Conservation (phyloP, 1,139 yeast species). For the Arxiozyma heterogenica region DNA sequence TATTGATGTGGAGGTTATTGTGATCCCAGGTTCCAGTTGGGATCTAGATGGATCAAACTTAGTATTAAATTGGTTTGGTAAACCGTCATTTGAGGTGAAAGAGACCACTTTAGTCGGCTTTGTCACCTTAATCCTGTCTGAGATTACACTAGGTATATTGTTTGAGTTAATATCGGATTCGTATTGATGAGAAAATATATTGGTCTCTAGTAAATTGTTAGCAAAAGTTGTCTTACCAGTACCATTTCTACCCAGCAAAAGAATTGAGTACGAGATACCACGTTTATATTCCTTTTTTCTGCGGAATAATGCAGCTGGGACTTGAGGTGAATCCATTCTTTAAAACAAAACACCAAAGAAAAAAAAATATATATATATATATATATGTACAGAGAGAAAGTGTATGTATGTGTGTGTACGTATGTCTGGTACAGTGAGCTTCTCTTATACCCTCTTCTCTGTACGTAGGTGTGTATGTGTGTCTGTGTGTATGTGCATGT, state of each 20-base stretch:
- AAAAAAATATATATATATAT: too few species aligned
- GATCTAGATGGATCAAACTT: slow-evolving; percentile 34
- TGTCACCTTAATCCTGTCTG: slow-evolving; percentile 26
- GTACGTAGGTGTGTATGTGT: too few species aligned
- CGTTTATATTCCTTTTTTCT: slow-evolving; percentile 67
- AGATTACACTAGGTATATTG: neutral
- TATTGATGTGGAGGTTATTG: slow-evolving; percentile 58
- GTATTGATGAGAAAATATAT: slow-evolving; percentile 51
- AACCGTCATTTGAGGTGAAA: slow-evolving; percentile 30
- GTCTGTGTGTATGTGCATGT: too few species aligned
- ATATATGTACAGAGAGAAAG: too few species aligned
- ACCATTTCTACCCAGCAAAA: slow-evolving; percentile 72
- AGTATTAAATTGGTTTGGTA: slow-evolving; percentile 23
- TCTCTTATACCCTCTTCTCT: too few species aligned
- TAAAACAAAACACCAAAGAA: neutral
- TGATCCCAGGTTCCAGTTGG: slow-evolving; percentile 47
- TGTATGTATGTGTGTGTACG: too few species aligned
- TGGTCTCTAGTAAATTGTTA: slow-evolving; percentile 61
- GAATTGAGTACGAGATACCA: slow-evolving; percentile 71
- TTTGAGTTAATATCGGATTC: slow-evolving; percentile 7
- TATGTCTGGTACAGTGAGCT: too few species aligned
- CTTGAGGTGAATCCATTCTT: slow-evolving; percentile 11
- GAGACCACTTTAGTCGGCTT: slow-evolving; percentile 32
- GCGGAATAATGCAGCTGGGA: slow-evolving; percentile 24
- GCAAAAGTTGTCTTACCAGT: slow-evolving; percentile 78